Percentiles rank a stretch among this genome's conserved stretches.
Evolutionary conservation across 2,329 filamentous ascomycete genomes (phyloP).

Genomic region (Diaporthe amygdali): DNA sequence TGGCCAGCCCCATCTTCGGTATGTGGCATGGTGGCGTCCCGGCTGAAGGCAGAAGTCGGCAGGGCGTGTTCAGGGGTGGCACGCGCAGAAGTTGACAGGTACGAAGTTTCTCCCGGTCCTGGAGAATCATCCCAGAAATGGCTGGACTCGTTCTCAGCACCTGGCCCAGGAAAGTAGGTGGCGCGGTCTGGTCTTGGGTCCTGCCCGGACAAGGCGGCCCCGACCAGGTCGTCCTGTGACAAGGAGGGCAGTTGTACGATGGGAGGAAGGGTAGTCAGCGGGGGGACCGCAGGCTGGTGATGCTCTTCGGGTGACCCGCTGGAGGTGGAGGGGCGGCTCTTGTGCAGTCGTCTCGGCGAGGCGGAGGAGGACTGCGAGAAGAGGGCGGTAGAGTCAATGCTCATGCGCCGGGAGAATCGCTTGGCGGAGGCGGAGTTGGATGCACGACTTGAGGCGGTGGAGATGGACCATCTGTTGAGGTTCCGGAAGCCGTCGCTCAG

Average conservation of each 20-base stretch:
- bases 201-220: conserved; percentile 18
- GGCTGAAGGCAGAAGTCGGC: conserved; percentile 22
- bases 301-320: conserved; percentile 30
- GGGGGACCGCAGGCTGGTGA: conserved; percentile 34
- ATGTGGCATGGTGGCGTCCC: conserved; percentile 37
- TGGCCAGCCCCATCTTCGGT: conserved; percentile 35
- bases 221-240: conserved; percentile 38
- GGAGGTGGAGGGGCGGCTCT: conserved; percentile 40
- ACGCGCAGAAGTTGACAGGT: conserved; percentile 26
- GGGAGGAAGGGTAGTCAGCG: conserved; percentile 44
- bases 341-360: conserved; percentile 45
- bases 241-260: conserved; percentile 48
- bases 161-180: conserved; percentile 24
- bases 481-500: conserved; percentile 51
- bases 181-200: conserved; percentile 4
- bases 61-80: conserved; percentile 19
- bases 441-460: conserved; percentile 54
- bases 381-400: conserved; percentile 46
- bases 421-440: conserved; percentile 41
- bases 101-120: conserved; percentile 26
- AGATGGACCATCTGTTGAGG: conserved; percentile 59
- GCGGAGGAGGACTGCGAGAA: conserved; percentile 29
- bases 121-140: conserved; percentile 33
- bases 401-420: conserved; percentile 47
- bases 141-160: conserved; percentile 26